Evolutionary conservation across 129 eudicot species (phyloP).

Genomic region (Scalesia atractyloides): DNA sequence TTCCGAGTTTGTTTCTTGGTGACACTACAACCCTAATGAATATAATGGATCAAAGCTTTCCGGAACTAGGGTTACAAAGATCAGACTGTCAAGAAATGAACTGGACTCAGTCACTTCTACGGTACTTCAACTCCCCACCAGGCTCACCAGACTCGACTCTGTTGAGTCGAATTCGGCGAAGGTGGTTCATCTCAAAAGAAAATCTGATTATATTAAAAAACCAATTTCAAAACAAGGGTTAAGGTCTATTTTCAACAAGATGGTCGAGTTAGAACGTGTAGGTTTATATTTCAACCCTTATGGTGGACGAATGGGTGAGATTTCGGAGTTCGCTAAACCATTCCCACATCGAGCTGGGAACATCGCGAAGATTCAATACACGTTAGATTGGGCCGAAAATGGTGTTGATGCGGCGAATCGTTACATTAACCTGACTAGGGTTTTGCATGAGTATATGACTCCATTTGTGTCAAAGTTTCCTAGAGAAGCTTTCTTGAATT

Average conservation of each 20-base stretch:
- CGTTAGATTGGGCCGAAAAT: not conserved
- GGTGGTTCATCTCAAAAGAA: not conserved
- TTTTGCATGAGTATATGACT: slow-evolving; percentile 8
- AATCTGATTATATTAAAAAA: not conserved
- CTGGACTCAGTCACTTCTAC: slow-evolving; percentile 1
- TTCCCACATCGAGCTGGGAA: slow-evolving; percentile 12
- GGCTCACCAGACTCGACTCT: slow-evolving; percentile 2
- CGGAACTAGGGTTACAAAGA: not conserved
- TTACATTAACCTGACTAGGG: not conserved
- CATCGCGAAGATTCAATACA: slow-evolving; percentile 6
- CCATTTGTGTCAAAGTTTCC: slow-evolving; percentile 14
- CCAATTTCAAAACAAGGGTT: slow-evolving; percentile 15
- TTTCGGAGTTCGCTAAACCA: slow-evolving; percentile 5
- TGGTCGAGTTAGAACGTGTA: not conserved
- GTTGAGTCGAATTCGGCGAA: not conserved
- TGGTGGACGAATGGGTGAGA: slow-evolving; percentile 13
- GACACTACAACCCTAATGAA: not conserved
- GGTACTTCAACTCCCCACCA: not conserved
- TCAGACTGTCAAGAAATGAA: slow-evolving; percentile 8
- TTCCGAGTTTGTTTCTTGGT: slow-evolving; percentile 1
- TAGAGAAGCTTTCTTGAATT: slow-evolving; percentile 15
- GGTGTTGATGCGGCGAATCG: not conserved
- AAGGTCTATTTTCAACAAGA: not conserved
- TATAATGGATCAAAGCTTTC: slow-evolving; percentile 6
- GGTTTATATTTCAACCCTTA: not conserved